Evolutionary conservation across 2,329 filamentous ascomycete genomes (phyloP), one percentile per base, ranked within the genome.

Genomic region (Cytospora chrysosperma): DNA sequence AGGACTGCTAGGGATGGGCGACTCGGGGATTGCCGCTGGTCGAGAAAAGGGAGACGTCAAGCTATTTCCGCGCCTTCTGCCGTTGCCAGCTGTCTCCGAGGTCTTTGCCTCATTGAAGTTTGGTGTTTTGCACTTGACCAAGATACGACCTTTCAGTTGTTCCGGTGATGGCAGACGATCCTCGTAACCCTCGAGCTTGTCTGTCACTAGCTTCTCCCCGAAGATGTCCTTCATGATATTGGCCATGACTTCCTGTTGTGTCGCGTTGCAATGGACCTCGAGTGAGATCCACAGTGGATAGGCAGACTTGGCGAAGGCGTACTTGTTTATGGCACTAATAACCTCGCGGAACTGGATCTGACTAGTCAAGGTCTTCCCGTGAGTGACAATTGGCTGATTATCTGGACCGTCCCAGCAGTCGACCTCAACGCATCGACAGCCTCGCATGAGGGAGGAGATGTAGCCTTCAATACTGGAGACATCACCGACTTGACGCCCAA

Each of bases 331-430:
- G 57, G 93, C 93, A 28, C 88, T 90, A 78, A 99, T 92, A 67
- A 94, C 94, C 75, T 98, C 94, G 53, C 88, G 85, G 77, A 99
- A 99, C 43, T 91, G 87, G 61, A 98, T 93, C 64, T 91, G 89
- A 15, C 88, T 94, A 0, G 95, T 98, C 76, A 96, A 83, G 0
- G 93, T 97, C 64, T 89, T 88, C 27, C 95, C 95, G 71, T 99
- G 95, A 66, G 92, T 93, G 34, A 99, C 95, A 59, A 93, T 87
- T 0, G 95, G 95, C 70, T 92, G 86, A 47, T 92, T 92, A 72
- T 97, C 90, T 59, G 86, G 84, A 19, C 95, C 95, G 75, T 99
- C 93, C 95, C 95, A 99, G 76, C 94, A 98, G 76, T 99, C 95
- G 59, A 99, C 92, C 77, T 99, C 95, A 53, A 99, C 89, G 75